Conservation (phyloP, 1,284 basidiomycete genomes). For the Bjerkandera adusta region DNA sequence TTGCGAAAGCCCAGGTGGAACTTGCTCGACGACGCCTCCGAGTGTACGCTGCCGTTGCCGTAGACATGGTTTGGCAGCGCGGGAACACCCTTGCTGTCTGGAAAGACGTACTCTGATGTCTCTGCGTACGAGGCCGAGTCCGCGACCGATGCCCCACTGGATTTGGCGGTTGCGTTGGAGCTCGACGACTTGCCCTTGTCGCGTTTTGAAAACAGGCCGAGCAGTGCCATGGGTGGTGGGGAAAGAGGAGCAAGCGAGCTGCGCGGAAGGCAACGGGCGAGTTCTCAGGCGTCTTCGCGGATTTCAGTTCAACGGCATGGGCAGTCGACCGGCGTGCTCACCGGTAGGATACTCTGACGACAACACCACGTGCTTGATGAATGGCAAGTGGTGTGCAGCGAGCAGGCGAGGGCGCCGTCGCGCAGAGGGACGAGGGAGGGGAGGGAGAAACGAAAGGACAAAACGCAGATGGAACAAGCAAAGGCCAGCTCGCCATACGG, state of each 20-base stretch:
- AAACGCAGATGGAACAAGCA: constrained; percentile 1
- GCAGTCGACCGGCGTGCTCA: constrained; percentile 13
- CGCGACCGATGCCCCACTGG: constrained; percentile 19
- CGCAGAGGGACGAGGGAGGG: neutral
- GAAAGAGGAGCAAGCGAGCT: constrained; percentile 7
- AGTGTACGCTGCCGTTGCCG: constrained; percentile 8
- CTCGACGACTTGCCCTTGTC: constrained; percentile 26
- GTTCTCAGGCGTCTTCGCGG: constrained; percentile 16
- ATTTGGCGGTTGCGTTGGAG: constrained; percentile 17
- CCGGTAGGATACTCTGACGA: constrained; percentile 16
- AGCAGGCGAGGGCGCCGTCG: neutral
- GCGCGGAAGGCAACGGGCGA: constrained; percentile 7
- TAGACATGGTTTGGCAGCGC: constrained; percentile 23
- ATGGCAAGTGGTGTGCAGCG: neutral
- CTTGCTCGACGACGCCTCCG: constrained; percentile 32
- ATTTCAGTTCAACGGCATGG: constrained; percentile 2
- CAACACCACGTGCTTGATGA: constrained; percentile 16
- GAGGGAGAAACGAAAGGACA: neutral
- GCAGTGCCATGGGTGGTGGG: constrained; percentile 26
- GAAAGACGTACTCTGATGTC: constrained; percentile 28
- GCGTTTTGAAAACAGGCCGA: constrained; percentile 33
- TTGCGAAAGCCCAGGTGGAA: constrained; percentile 34
- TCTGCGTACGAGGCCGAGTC: constrained; percentile 23
- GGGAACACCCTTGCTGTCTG: constrained; percentile 18
- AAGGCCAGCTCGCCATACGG: neutral